Base-by-base conservation (phyloP, 768 basidiomycete genomes). In the Lactarius quietus region DNA sequence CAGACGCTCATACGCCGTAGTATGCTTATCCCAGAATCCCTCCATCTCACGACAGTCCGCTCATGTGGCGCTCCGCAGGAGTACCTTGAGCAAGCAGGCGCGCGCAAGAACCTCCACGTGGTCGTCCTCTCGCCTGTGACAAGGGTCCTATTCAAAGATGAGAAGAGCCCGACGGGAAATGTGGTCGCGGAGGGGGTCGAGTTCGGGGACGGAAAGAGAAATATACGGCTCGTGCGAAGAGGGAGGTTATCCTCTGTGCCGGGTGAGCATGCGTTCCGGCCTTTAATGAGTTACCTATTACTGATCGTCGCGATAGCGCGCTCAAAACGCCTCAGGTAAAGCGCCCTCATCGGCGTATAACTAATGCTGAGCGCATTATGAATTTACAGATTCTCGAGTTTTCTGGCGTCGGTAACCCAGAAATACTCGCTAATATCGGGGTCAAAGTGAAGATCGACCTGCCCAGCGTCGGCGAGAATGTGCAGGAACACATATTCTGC, bases 321-420 rank as follows among this genome's bases (percentile, higher is more conserved):
- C 67, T 84, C 28, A 79, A 81, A 63, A 77, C 80, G 0, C 78
- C 65, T 31, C 61, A 62, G 56, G 65, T 66, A 57, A 41, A 31
- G 48, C 3, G 20, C 48, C 14, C 18, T 26, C 33, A 20, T 29
- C 17, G 17, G 6, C 10, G 28, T 23, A 45, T 63, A n/a, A 54
- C 20, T 15, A 15, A 10, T 18, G 28, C 12, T 38, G 38, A 53
- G 15, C 23, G n/a, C 20, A 10, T 39, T 35, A 38, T 9, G 14
- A 26, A 7, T 4, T 33, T 36, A 6, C 81, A 84, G 69, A 74
- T 88, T 10, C 79, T 86, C 2, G 83, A 86, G 69, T 74, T 86
- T 3, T 85, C 84, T 6, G 86, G 86, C 28, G 81, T 87, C 61
- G 86, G 86, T 20, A 74, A 78, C 36, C 70, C 71, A 17, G 74